Percentiles rank a stretch among this genome's conserved stretches.
Evolutionary conservation across 2,329 filamentous ascomycete genomes (phyloP).

Genomic region (Fusarium nurragi): DNA sequence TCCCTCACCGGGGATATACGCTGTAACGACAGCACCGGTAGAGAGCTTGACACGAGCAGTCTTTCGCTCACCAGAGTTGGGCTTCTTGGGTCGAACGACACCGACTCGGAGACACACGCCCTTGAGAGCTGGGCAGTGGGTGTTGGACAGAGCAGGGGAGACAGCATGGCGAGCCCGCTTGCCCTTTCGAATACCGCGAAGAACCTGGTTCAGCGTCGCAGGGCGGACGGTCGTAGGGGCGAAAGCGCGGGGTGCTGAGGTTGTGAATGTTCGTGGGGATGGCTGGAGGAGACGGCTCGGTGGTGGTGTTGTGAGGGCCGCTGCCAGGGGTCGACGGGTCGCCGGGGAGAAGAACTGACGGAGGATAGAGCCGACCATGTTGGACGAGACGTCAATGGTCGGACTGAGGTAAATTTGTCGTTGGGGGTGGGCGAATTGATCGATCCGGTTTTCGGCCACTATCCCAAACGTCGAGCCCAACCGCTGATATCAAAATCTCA

Average conservation of each 20-base stretch:
- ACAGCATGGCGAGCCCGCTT: slow-evolving; percentile 86
- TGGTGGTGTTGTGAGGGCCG: slow-evolving; percentile 27
- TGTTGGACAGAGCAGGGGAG: slow-evolving; percentile 81
- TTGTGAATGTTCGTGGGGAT: slow-evolving; percentile 46
- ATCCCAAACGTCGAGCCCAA: slow-evolving; percentile 22
- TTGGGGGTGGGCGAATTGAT: slow-evolving; percentile 14
- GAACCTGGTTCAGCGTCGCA: slow-evolving; percentile 78
- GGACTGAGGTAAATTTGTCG: neutral
- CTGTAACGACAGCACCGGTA: slow-evolving; percentile 85
- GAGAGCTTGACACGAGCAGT: slow-evolving; percentile 90
- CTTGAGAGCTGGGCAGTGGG: slow-evolving; percentile 82
- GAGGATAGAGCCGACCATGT: slow-evolving; percentile 50
- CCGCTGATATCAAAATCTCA: slow-evolving; percentile 41
- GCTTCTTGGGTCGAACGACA: slow-evolving; percentile 96
- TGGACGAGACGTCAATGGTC: slow-evolving; percentile 39
- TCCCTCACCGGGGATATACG: slow-evolving; percentile 96
- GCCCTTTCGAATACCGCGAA: slow-evolving; percentile 78
- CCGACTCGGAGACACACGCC: slow-evolving; percentile 96
- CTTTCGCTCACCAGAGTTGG: slow-evolving; percentile 97
- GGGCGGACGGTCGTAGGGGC: slow-evolving; percentile 58
- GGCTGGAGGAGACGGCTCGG: slow-evolving; percentile 36
- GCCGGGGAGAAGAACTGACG: slow-evolving; percentile 50
- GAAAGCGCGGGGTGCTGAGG: slow-evolving; percentile 46
- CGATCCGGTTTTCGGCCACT: slow-evolving; percentile 28
- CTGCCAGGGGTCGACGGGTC: slow-evolving; percentile 42